phyloP scores from a whole-genome alignment of 306 rosid genomes.

The Castanea sativa region DNA sequence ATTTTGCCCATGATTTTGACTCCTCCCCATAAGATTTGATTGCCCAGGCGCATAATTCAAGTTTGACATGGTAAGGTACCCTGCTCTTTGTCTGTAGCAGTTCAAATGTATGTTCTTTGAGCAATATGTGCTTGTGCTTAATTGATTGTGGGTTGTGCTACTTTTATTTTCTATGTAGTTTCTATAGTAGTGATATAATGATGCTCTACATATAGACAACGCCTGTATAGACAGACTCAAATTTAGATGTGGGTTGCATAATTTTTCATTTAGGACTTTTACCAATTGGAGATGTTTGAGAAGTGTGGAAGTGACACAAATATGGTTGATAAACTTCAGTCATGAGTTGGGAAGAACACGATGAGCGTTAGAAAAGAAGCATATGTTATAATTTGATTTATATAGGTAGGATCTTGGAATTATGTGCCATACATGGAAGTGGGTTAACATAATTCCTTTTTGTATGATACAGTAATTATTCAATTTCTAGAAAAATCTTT shows the following conservation, averaged over 20 bases:
- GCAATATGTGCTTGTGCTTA: neutral
- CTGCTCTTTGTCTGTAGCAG: slow-evolving; percentile 14
- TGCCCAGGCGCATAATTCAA: no score
- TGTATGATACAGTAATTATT: neutral
- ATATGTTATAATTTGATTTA: neutral
- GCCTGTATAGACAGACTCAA: neutral
- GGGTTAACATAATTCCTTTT: neutral
- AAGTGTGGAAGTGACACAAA: neutral
- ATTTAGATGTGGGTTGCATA: neutral
- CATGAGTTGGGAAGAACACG: neutral
- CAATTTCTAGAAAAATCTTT: neutral
- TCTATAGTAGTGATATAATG: neutral
- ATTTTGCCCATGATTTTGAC: no score
- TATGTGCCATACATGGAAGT: neutral
- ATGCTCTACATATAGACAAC: neutral
- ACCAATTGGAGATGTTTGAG: neutral
- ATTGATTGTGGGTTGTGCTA: neutral
- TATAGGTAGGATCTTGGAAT: neutral
- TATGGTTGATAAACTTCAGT: neutral
- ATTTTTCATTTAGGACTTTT: neutral
- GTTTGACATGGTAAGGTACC: slow-evolving; percentile 74
- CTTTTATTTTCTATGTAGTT: no score
- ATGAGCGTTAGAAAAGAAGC: neutral
- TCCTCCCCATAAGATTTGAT: no score
- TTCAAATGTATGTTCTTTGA: neutral